Percentiles rank a stretch among this genome's conserved stretches.
Evolutionary conservation across 441 rosid species (phyloP).

Genomic region (Capsella rubella): DNA sequence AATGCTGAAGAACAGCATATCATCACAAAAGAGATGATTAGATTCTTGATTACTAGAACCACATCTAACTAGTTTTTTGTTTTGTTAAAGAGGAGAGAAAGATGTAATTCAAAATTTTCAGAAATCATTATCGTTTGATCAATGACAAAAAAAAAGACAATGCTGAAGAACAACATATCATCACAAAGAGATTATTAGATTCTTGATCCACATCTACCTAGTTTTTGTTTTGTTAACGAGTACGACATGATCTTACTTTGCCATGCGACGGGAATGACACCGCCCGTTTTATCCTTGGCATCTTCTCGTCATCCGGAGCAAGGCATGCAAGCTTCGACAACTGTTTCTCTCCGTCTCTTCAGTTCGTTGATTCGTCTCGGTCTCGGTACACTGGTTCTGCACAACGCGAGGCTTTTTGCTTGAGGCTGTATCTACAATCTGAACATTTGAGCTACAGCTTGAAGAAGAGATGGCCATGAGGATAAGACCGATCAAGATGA

Average conservation of each 20-base stretch:
- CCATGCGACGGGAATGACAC: slow-evolving; percentile 39
- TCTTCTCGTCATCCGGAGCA: slow-evolving; percentile 12
- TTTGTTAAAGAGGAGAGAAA: too few relatives aligned
- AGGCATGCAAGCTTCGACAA: slow-evolving; percentile 32
- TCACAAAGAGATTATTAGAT: slow-evolving; percentile 10
- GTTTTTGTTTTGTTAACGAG: slow-evolving; percentile 16
- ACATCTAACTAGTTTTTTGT: too few relatives aligned
- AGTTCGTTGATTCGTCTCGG: neutral
- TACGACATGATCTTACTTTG: slow-evolving; percentile 35
- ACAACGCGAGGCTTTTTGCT: slow-evolving; percentile 1
- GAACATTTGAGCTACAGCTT: neutral
- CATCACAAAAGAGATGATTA: too few relatives aligned
- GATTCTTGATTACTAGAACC: too few relatives aligned
- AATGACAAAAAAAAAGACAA: neutral
- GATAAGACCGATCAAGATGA: slow-evolving; percentile 25
- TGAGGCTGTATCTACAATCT: slow-evolving; percentile 28
- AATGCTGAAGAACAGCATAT: too few relatives aligned
- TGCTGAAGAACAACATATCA: neutral
- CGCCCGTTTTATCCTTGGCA: slow-evolving; percentile 35
- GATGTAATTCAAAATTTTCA: too few relatives aligned
- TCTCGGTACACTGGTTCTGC: neutral
- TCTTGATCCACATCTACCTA: neutral
- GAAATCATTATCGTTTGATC: neutral
- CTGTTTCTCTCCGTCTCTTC: slow-evolving; percentile 20
- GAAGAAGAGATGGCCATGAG: slow-evolving; percentile 12